Percentiles rank a stretch among this genome's conserved stretches.
These are phyloP conservation scores for Pseudogymnoascus sp. DNA, from an alignment of 2,329 filamentous ascomycete species.

Conservation along the genomic window DNA sequence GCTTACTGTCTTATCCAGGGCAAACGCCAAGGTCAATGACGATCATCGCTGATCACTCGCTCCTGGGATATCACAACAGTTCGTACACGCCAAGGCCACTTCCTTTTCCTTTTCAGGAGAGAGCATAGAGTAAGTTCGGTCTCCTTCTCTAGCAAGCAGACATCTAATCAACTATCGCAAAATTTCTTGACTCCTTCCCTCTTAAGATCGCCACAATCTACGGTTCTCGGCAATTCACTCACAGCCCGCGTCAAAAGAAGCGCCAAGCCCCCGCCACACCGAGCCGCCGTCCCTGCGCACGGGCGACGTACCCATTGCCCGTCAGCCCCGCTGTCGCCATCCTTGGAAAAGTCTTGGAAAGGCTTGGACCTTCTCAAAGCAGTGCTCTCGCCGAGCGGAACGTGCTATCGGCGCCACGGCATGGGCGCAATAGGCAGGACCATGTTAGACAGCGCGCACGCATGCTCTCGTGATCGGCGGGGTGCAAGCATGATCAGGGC, in stretches of 20 bases:
- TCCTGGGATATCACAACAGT: background rate
- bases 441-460: background rate
- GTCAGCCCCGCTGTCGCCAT: constrained; percentile 1
- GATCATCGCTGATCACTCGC: background rate
- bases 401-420: background rate
- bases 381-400: background rate
- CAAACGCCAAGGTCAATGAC: background rate
- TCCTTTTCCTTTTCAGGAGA: background rate
- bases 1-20: background rate
- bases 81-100: background rate
- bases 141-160: background rate
- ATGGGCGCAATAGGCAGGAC: constrained; percentile 7
- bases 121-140: background rate
- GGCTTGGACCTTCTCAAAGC: constrained; percentile 5
- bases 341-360: constrained; percentile 1
- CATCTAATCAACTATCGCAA: background rate
- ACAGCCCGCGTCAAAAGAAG: background rate
- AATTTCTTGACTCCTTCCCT: background rate
- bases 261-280: background rate
- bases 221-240: background rate
- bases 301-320: background rate
- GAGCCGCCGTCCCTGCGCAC: background rate
- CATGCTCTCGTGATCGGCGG: background rate
- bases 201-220: background rate
- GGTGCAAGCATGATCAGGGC: background rate